Evolutionary conservation across 2,329 filamentous ascomycete genomes (phyloP).

Genomic region (Calonectria hongkongensis): DNA sequence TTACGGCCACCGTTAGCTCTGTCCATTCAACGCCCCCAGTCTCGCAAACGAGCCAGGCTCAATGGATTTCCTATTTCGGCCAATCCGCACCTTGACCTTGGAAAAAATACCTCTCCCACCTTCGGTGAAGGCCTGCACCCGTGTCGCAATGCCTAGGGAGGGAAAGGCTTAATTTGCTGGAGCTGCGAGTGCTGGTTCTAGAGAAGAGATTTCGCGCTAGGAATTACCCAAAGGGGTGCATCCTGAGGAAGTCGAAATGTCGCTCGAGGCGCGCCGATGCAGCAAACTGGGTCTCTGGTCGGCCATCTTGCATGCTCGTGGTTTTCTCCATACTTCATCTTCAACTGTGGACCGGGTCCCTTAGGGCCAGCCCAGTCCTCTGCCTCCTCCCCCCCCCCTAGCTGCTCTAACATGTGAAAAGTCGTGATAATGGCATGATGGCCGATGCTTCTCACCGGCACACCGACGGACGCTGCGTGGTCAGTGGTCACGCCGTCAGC

Average conservation of each 20-base stretch:
- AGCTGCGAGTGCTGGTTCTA: conserved; percentile 16
- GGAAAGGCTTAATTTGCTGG: conserved; percentile 27
- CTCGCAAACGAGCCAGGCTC: conserved; percentile 11
- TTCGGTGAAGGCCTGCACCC: conserved; percentile 24
- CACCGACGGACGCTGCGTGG: conserved; percentile 3
- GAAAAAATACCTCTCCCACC: conserved; percentile 36
- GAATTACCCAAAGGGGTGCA: conserved; percentile 42
- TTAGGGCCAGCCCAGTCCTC: conserved; percentile 30
- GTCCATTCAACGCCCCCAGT: conserved; percentile 29
- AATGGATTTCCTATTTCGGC: conserved; percentile 29
- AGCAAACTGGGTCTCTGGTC: conserved; percentile 10
- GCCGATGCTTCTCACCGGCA: conserved; percentile 17
- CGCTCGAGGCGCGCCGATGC: conserved; percentile 24
- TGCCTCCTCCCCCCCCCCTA: background rate
- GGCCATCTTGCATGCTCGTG: conserved; percentile 31
- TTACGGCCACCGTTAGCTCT: conserved; percentile 42
- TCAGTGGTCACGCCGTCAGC: conserved; percentile 13
- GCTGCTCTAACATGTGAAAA: conserved; percentile 39
- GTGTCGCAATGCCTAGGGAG: conserved; percentile 34
- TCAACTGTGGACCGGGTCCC: conserved; percentile 22
- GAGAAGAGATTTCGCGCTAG: conserved; percentile 42
- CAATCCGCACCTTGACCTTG: conserved; percentile 38
- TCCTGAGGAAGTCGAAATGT: conserved; percentile 10
- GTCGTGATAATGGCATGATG: background rate
- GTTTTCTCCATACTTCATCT: conserved; percentile 33